Evolutionary conservation across 495 filamentous ascomycete species (phyloP).

Genomic region (Podospora sp.): DNA sequence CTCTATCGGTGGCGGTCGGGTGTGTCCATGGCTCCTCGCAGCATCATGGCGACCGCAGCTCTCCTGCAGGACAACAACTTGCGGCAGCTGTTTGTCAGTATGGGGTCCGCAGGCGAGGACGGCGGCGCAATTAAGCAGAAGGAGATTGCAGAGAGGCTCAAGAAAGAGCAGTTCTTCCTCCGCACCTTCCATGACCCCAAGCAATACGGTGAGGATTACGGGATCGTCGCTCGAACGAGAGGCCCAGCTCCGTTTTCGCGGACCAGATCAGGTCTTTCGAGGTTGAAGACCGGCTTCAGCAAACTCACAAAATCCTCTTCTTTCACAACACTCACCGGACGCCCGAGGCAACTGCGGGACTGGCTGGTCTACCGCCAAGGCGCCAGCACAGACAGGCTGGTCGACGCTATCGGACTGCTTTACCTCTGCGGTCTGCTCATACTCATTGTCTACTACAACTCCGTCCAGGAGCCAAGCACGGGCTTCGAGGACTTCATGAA

Average conservation of each 20-base stretch:
- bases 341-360: not conserved
- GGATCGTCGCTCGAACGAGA: not conserved
- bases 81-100: not conserved
- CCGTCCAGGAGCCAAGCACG: conserved; percentile 31
- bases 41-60: conserved; percentile 1
- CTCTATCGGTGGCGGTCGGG: conserved; percentile 7
- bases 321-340: not conserved
- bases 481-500: conserved; percentile 48
- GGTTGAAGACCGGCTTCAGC: not conserved
- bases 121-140: not conserved
- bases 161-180: not conserved
- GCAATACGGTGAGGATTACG: not conserved
- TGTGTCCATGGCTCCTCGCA: not conserved
- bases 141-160: conserved; percentile 1
- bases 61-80: not conserved
- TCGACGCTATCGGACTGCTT: not conserved
- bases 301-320: conserved; percentile 2
- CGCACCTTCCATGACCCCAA: not conserved
- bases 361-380: not conserved
- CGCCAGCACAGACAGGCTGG: not conserved
- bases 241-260: not conserved
- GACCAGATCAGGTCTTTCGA: not conserved
- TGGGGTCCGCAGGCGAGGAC: not conserved
- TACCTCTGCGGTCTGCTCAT: not conserved
- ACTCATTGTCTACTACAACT: conserved; percentile 43